Conservation (phyloP, 2,329 filamentous ascomycete species). For the Blastomyces parvus region DNA sequence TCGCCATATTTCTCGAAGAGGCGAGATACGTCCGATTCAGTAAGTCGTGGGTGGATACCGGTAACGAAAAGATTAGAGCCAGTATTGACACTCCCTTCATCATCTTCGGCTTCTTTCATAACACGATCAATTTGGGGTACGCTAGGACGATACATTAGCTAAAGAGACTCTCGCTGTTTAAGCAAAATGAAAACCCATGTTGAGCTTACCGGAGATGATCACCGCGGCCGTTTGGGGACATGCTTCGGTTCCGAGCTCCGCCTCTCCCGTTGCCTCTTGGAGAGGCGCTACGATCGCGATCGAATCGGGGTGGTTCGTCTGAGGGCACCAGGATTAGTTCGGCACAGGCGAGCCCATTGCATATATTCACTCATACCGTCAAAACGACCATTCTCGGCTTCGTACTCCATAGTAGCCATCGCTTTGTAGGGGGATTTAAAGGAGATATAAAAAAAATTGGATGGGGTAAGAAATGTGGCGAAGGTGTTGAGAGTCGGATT, state of each 20-base stretch:
- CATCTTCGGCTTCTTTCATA: conserved; percentile 43
- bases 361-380: conserved; percentile 45
- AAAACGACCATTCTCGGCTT: conserved; percentile 56
- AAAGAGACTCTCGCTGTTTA: background rate
- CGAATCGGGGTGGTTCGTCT: conserved; percentile 55
- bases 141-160: background rate
- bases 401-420: conserved; percentile 51
- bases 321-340: conserved; percentile 15
- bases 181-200: background rate
- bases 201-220: conserved; percentile 42
- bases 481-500: conserved; percentile 4
- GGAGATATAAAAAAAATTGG: background rate
- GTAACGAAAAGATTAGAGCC: conserved; percentile 99
- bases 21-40: conserved; percentile 80
- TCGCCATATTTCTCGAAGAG: conserved; percentile 98
- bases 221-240: conserved; percentile 52
- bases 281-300: conserved; percentile 58
- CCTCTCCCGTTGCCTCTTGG: conserved; percentile 49
- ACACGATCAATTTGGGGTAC: conserved; percentile 35
- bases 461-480: conserved; percentile 18
- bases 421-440: conserved; percentile 7
- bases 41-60: conserved; percentile 87
- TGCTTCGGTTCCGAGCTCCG: conserved; percentile 48
- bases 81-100: conserved; percentile 76
- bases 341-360: conserved; percentile 11